phyloP scores from a whole-genome alignment of 371 early-diverging fungal species.

The Fennellomyces sp. region DNA sequence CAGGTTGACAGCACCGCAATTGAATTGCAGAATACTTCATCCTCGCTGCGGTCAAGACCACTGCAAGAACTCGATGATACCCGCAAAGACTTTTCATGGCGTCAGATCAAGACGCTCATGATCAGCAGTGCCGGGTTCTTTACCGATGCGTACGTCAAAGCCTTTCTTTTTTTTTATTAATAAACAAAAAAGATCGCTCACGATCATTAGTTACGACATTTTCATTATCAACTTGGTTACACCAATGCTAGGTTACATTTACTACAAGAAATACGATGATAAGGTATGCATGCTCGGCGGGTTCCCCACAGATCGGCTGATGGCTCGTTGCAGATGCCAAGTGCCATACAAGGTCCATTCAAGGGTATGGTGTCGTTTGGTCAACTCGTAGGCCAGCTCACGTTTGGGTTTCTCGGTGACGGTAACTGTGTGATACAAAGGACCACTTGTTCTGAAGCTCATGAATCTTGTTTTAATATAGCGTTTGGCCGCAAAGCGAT shows the following conservation, averaged over 20 bases:
- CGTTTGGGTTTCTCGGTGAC: slow-evolving; percentile 80
- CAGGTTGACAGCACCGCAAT: too few species aligned
- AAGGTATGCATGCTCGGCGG: too few species aligned
- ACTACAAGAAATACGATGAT: slow-evolving; percentile 42
- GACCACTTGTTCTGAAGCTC: background rate
- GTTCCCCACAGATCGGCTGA: too few species aligned
- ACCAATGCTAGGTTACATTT: slow-evolving; percentile 70
- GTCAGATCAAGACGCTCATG: slow-evolving; percentile 13
- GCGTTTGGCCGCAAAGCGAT: slow-evolving; percentile 68
- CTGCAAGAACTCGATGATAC: slow-evolving; percentile 20
- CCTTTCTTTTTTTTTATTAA: background rate
- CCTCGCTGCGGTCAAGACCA: background rate
- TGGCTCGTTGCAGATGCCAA: slow-evolving; percentile 55
- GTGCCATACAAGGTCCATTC: slow-evolving; percentile 61
- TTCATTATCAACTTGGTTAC: slow-evolving; percentile 75
- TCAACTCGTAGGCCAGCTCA: slow-evolving; percentile 75
- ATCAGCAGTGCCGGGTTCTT: slow-evolving; percentile 52
- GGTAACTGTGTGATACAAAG: slow-evolving; percentile 62
- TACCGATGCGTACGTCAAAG: slow-evolving; percentile 54
- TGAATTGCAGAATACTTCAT: background rate
- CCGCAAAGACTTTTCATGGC: slow-evolving; percentile 10
- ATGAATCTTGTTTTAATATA: slow-evolving; percentile 56
- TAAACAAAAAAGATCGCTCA: background rate
- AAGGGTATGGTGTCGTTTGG: slow-evolving; percentile 79
- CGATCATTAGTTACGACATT: slow-evolving; percentile 41